These are phyloP conservation scores for Solanum bukasovii DNA, from an alignment of 257 asterid genomes.

Conservation along the genomic window DNA sequence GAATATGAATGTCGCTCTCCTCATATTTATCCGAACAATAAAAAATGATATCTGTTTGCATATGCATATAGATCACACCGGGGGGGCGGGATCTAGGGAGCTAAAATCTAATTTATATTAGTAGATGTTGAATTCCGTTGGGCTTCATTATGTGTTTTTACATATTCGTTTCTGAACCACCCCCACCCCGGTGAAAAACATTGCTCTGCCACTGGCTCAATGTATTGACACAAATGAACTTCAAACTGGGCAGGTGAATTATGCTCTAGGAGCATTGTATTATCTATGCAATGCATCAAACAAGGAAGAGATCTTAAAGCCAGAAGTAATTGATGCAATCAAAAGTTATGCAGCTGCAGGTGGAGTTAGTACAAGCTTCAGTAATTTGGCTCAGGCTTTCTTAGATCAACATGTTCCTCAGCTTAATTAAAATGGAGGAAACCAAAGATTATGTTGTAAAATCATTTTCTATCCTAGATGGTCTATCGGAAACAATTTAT, in stretches of 20 bases:
- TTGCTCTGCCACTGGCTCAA: neutral
- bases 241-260: constrained; percentile 48
- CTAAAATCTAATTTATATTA: neutral
- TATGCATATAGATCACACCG: neutral
- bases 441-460: neutral
- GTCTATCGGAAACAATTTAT: neutral
- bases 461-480: neutral
- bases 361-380: constrained; percentile 41
- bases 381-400: constrained; percentile 78
- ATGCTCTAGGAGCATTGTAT: constrained; percentile 65
- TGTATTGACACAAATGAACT: neutral
- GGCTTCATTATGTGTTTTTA: neutral
- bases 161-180: neutral
- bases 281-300: constrained; percentile 57
- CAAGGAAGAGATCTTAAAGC: constrained; percentile 57
- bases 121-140: neutral
- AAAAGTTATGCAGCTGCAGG: constrained; percentile 62
- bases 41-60: neutral
- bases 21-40: neutral
- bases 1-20: neutral
- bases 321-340: constrained; percentile 65
- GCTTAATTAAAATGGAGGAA: neutral
- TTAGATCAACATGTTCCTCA: constrained; percentile 36
- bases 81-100: neutral
- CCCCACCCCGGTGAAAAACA: neutral